Base-by-base conservation (phyloP, 1,284 basidiomycete species). In the Trametes hirsuta region DNA sequence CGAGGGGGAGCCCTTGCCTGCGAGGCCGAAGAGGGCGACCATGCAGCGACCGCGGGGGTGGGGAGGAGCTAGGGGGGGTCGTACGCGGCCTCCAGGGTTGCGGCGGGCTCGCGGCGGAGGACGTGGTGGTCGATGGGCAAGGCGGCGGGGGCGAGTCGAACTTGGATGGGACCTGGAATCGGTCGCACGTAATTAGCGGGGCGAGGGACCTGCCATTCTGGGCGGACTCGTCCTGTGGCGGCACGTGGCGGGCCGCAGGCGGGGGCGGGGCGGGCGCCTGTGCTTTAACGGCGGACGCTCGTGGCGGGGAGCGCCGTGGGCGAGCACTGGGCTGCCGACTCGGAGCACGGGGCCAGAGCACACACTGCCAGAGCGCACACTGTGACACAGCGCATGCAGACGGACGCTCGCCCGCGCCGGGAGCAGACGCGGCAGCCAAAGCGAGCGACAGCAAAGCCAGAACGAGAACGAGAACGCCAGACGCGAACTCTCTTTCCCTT, bases 21-120 rank as follows among this genome's bases (percentile, higher is more conserved):
- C 68, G 47, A 71, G 65, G 65, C 71, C 75, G 66, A 78, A 75
- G 55, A 75, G 66, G 55, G 72, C 71, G 58, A 80, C 77, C 79
- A 81, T 81, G 60, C 71, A 67, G 64, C 66, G 39, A 47, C 54
- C 52, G 63, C 67, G 51, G 49, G 53, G 37, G 58, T 61, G 39
- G 40, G 37, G 36, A 44, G 37, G 59, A 24, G 46, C 55, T 61
- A 61, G 58, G 57, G 62, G 40, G 53, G 51, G 41, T 58, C 50
- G 57, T 35, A 18, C 14, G 36, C 39, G 47, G 50, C 36, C 61
- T 65, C 64, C 64, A 65, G 64, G 58, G 50, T 54, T 55, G 59
- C 61, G 50, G 61, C 34, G 47, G 42, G 49, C 40, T 21, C 30
- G 60, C 40, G 47, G 53, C 36, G 52, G 58, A 47, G 45, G 59